Conservation (phyloP, 2,329 filamentous ascomycete species). For the Neofusicoccum laricinum region DNA sequence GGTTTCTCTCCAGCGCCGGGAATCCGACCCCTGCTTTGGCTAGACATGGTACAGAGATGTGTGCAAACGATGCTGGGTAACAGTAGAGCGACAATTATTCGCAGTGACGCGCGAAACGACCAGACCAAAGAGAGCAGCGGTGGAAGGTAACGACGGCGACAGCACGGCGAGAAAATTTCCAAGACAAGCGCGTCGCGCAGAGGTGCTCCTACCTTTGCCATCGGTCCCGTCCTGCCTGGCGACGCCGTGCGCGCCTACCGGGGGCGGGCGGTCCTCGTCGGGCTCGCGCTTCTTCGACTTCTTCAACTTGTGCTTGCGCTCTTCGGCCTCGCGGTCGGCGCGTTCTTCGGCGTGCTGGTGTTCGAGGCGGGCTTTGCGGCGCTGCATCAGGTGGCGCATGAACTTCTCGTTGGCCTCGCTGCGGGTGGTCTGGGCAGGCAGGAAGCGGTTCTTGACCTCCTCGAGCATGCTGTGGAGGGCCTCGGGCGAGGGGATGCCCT, state of each 20-base stretch:
- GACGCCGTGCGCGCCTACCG: conserved; percentile 61
- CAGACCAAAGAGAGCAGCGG: not conserved
- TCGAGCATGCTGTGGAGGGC: conserved; percentile 63
- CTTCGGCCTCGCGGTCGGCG: conserved; percentile 48
- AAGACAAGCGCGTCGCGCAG: not conserved
- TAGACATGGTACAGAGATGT: too few species aligned
- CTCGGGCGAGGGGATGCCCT: conserved; percentile 55
- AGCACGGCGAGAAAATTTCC: not conserved
- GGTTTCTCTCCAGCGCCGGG: too few species aligned
- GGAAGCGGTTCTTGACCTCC: conserved; percentile 58
- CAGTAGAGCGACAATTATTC: not conserved
- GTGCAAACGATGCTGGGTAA: too few species aligned
- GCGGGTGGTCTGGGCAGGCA: conserved; percentile 47
- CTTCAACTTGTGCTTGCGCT: conserved; percentile 45
- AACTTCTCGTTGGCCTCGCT: conserved; percentile 67
- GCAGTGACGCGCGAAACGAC: too few species aligned
- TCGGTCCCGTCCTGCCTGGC: conserved; percentile 64
- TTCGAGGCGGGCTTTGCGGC: conserved; percentile 60
- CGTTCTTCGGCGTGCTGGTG: conserved; percentile 52
- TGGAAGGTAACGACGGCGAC: not conserved
- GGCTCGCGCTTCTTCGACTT: conserved; percentile 77
- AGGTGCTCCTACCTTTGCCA: conserved; percentile 49
- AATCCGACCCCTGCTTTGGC: too few species aligned
- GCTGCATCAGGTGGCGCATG: conserved; percentile 67
- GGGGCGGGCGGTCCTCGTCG: conserved; percentile 59